A percentile compares a stretch with the other conserved stretches of the same genome.
Conservation (phyloP, 2,329 filamentous ascomycete genomes). For the Talaromyces sp. region DNA sequence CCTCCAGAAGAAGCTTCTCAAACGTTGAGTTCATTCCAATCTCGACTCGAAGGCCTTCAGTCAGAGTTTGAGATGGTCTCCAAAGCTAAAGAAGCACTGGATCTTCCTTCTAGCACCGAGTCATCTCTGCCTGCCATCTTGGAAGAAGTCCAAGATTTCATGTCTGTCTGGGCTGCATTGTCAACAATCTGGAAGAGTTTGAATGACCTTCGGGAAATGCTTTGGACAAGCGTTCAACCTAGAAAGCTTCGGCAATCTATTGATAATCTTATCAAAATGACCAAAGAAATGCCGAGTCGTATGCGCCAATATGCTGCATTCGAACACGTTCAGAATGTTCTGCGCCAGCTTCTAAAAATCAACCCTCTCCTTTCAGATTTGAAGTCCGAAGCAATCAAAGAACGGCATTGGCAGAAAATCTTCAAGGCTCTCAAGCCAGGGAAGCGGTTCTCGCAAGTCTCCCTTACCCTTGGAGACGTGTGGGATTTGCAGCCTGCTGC, state of each 20-base stretch:
- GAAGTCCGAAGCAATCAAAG: slow-evolving; percentile 92
- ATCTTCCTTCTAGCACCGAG: slow-evolving; percentile 73
- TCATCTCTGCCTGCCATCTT: slow-evolving; percentile 78
- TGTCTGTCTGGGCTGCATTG: slow-evolving; percentile 93
- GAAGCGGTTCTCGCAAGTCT: slow-evolving; percentile 87
- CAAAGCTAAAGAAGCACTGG: slow-evolving; percentile 93
- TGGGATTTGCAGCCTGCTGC: slow-evolving; percentile 92
- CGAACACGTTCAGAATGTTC: slow-evolving; percentile 89
- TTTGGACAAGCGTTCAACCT: slow-evolving; percentile 94
- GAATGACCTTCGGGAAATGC: slow-evolving; percentile 82
- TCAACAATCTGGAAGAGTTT: slow-evolving; percentile 96
- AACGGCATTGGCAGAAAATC: slow-evolving; percentile 95
- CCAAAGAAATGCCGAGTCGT: slow-evolving; percentile 96
- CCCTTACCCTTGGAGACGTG: slow-evolving; percentile 95
- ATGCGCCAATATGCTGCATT: slow-evolving; percentile 99
- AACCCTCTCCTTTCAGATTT: slow-evolving; percentile 83
- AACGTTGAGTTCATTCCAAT: slow-evolving; percentile 76
- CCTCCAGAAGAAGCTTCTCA: slow-evolving; percentile 81
- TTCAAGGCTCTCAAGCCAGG: slow-evolving; percentile 92
- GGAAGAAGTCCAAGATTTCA: slow-evolving; percentile 97
- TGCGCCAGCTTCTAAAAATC: slow-evolving; percentile 83
- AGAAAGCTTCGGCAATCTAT: slow-evolving; percentile 85
- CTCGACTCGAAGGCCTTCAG: slow-evolving; percentile 75
- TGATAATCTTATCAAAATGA: slow-evolving; percentile 92
- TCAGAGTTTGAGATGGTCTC: slow-evolving; percentile 88